Conservation (phyloP, 2,329 filamentous ascomycete genomes). For the Raffaelea ambrosiae region DNA sequence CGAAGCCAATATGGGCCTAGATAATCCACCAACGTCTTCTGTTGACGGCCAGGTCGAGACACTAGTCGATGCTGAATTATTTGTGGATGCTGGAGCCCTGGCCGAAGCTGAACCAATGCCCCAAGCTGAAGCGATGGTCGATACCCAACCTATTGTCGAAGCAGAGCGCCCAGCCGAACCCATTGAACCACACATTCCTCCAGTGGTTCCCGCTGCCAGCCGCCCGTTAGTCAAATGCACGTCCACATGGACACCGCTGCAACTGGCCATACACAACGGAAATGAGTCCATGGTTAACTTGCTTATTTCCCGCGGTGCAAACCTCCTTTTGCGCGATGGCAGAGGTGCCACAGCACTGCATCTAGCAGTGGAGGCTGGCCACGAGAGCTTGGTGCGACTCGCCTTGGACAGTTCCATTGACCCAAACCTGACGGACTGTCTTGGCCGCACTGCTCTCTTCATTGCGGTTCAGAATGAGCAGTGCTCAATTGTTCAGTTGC, state of each 20-base stretch:
- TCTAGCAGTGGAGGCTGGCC: not conserved
- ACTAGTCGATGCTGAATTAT: not conserved
- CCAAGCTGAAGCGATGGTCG: not conserved
- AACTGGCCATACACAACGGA: not conserved
- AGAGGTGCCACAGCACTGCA: not conserved
- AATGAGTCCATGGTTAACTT: not conserved
- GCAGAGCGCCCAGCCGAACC: not conserved
- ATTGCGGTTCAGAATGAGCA: not conserved
- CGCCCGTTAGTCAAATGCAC: not conserved
- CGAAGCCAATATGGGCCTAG: not conserved
- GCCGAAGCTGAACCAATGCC: not conserved
- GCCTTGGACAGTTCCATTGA: not conserved
- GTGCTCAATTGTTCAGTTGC: not conserved
- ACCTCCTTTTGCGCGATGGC: not conserved
- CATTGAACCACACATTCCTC: not conserved
- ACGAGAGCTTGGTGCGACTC: not conserved
- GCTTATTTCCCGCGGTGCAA: no score
- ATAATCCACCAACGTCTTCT: no score
- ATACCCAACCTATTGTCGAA: not conserved
- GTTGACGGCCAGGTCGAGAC: no score
- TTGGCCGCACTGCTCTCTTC: not conserved
- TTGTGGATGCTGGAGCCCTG: not conserved
- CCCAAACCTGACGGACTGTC: not conserved
- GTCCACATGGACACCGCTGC: not conserved
- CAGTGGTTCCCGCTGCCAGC: not conserved